phyloP scores from a whole-genome alignment of 352 stramenopile species.

The Chrysophaeum taylorii region DNA sequence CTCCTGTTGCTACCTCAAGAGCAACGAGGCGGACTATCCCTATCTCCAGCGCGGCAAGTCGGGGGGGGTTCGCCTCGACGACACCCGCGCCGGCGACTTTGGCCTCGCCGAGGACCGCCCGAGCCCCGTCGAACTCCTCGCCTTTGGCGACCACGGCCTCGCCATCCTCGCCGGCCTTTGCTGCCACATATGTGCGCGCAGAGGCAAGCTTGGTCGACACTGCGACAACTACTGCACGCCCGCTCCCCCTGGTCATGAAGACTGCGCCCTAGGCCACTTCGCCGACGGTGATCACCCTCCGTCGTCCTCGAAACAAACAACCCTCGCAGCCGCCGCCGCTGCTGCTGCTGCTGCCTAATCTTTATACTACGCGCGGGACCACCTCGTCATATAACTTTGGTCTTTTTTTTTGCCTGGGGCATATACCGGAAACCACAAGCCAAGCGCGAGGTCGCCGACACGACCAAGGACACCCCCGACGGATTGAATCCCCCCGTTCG shows the following conservation, averaged over 20 bases:
- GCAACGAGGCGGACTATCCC: background rate
- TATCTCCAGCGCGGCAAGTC: background rate
- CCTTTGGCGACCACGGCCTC: background rate
- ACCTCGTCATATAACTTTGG: too few relatives aligned
- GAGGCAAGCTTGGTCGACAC: background rate
- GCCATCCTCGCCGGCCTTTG: slow-evolving; percentile 11
- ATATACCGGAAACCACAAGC: too few relatives aligned
- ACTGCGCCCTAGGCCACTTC: background rate
- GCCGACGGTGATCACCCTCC: too few relatives aligned
- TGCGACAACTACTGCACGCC: slow-evolving; percentile 16
- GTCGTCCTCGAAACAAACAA: too few relatives aligned
- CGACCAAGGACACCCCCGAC: too few relatives aligned
- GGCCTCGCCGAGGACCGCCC: background rate
- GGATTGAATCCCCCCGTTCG: too few relatives aligned
- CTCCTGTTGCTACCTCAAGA: slow-evolving; percentile 1
- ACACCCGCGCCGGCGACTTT: background rate
- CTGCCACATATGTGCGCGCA: slow-evolving; percentile 11
- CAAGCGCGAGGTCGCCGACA: too few relatives aligned
- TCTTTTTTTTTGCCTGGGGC: too few relatives aligned
- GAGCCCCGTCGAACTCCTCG: background rate
- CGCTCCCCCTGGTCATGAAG: background rate
- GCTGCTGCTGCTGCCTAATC: too few relatives aligned
- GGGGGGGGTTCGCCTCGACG: slow-evolving; percentile 1
- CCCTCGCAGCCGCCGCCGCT: too few relatives aligned
- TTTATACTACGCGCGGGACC: too few relatives aligned